Percentiles rank a stretch among this genome's conserved stretches.
Evolutionary conservation across 192 early-diverging fungal genomes (phyloP).

Genomic region (Geosiphon pyriformis): DNA sequence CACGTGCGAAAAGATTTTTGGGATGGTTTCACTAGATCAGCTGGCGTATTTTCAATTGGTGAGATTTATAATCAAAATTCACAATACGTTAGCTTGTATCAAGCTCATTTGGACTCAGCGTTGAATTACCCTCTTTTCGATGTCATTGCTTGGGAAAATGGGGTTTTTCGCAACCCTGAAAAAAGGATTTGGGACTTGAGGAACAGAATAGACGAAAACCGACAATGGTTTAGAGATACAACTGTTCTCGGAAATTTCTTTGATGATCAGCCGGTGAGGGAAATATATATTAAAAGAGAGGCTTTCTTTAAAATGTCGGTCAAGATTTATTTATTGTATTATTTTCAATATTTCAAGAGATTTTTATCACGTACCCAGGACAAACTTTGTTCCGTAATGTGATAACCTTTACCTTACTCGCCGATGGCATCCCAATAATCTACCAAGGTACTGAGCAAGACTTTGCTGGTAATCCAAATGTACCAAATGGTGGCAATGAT

Average conservation of each 20-base stretch:
- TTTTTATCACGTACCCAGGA: constrained; percentile 22
- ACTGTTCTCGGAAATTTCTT: constrained; percentile 26
- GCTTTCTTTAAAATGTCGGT: too few species aligned
- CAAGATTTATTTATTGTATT: too few species aligned
- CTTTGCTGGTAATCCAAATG: constrained; percentile 16
- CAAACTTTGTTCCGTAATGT: constrained; percentile 24
- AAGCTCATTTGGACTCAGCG: constrained; percentile 16
- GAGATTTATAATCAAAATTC: constrained; percentile 27
- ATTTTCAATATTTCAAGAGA: constrained; percentile 6
- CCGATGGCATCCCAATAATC: constrained; percentile 26
- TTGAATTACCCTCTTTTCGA: constrained; percentile 28
- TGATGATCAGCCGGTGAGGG: too few species aligned
- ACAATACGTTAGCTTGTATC: constrained; percentile 18
- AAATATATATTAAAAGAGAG: too few species aligned
- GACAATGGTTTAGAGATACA: constrained; percentile 8
- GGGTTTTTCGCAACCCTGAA: constrained; percentile 8
- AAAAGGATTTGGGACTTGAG: constrained; percentile 7
- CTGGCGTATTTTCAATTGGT: constrained; percentile 35
- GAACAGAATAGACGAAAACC: neutral
- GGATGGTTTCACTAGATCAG: constrained; percentile 25
- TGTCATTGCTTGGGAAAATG: constrained; percentile 1
- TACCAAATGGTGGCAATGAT: too few species aligned
- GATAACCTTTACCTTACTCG: constrained; percentile 18
- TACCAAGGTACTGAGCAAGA: constrained; percentile 30
- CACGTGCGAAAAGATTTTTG: constrained; percentile 40